A percentile compares a stretch with the other conserved stretches of the same genome.
Conservation (phyloP, 192 early-diverging fungal genomes). For the Bifiguratus adelaidae region DNA sequence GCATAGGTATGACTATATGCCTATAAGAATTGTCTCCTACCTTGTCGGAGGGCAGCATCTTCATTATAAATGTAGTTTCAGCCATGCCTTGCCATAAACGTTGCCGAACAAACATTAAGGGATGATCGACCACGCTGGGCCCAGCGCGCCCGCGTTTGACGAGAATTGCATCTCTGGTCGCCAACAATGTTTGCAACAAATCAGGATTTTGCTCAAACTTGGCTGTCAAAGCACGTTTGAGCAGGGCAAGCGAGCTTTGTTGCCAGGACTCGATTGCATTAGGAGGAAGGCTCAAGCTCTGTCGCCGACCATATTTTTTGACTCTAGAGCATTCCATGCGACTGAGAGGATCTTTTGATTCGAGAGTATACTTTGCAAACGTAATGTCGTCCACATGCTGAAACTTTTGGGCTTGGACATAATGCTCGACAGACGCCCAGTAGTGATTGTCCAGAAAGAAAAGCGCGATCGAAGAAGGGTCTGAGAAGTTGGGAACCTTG, state of each 20-base stretch:
- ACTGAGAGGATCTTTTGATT: constrained; percentile 6
- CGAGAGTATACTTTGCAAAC: constrained; percentile 3
- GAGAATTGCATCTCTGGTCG: constrained; percentile 11
- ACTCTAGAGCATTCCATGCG: constrained; percentile 1
- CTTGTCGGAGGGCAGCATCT: too few relatives aligned
- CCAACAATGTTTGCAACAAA: constrained; percentile 5
- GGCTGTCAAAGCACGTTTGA: constrained; percentile 6
- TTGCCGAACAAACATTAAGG: too few relatives aligned
- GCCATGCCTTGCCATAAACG: too few relatives aligned
- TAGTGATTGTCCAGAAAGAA: constrained; percentile 13
- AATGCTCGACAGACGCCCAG: constrained; percentile 16
- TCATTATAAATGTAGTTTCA: too few relatives aligned
- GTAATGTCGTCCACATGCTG: constrained; percentile 1
- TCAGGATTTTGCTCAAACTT: constrained; percentile 17
- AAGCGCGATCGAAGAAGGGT: neutral
- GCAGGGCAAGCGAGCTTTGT: too few relatives aligned
- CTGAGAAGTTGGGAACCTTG: neutral
- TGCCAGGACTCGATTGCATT: too few relatives aligned
- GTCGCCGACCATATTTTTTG: neutral
- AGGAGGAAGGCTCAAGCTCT: too few relatives aligned
- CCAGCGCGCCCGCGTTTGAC: too few relatives aligned
- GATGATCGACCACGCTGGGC: too few relatives aligned
- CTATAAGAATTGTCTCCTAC: too few relatives aligned
- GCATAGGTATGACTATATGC: too few relatives aligned
- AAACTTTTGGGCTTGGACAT: constrained; percentile 4